A percentile compares a stretch with the other conserved stretches of the same genome.
These are phyloP conservation scores for Dictyostelium brefeldianum DNA, from an alignment of 78 protist species.

Conservation along the genomic window DNA sequence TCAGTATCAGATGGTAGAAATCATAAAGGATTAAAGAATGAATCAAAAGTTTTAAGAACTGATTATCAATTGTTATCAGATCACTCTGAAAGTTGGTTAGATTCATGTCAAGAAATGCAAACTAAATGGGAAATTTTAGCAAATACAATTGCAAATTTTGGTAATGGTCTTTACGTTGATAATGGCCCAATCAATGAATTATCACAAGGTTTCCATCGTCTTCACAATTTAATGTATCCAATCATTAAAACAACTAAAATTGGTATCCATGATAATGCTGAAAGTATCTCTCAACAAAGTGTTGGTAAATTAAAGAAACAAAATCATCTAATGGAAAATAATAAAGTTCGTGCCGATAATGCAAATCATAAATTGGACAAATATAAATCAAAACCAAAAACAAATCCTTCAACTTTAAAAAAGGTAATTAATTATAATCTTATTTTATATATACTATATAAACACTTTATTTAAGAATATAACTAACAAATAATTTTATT, in stretches of 20 bases:
- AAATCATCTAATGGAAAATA: neutral
- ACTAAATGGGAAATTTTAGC: constrained; percentile 54
- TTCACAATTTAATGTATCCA: constrained; percentile 26
- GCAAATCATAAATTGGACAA: neutral
- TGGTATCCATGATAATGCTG: constrained; percentile 34
- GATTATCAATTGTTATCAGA: constrained; percentile 17
- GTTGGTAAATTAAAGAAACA: constrained; percentile 20
- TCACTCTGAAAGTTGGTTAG: constrained; percentile 11
- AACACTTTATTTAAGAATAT: neutral
- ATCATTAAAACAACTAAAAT: constrained; percentile 32
- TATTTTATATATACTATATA: neutral
- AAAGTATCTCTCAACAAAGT: constrained; percentile 5
- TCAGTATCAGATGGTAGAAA: neutral
- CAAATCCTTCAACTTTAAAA: constrained; percentile 32
- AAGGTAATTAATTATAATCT: neutral
- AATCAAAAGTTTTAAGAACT: constrained; percentile 3
- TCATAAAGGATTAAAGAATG: neutral
- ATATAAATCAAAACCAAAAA: neutral
- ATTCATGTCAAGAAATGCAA: constrained; percentile 54
- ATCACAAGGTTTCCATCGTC: constrained; percentile 7
- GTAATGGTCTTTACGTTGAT: constrained; percentile 21
- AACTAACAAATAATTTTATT: neutral
- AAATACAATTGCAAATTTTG: constrained; percentile 16
- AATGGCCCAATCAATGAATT: neutral
- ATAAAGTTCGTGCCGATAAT: constrained; percentile 9